A percentile compares a stretch with the other conserved stretches of the same genome.
Evolutionary conservation across 2,329 filamentous ascomycete species (phyloP).

Genomic region (Balansia obtecta): DNA sequence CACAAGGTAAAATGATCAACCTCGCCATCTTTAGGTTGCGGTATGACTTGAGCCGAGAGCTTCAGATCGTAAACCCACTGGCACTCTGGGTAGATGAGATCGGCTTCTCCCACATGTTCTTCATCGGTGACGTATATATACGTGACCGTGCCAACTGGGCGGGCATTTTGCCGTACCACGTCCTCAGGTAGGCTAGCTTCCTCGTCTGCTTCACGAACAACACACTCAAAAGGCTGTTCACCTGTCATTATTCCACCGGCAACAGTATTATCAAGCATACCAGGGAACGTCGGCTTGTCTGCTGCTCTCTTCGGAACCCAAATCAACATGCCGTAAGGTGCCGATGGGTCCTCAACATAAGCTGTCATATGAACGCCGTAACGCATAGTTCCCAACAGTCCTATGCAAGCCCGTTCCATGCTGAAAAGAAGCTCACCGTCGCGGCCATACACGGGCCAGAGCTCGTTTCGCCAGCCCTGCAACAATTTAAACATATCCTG

Average conservation of each 20-base stretch:
- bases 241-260: conserved; percentile 67
- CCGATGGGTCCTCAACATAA: conserved; percentile 38
- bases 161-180: conserved; percentile 49
- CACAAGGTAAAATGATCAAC: conserved; percentile 74
- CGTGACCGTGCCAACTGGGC: conserved; percentile 57
- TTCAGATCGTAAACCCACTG: conserved; percentile 88
- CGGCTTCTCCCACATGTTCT: conserved; percentile 66
- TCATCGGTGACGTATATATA: conserved; percentile 75
- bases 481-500: conserved; percentile 63
- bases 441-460: conserved; percentile 64
- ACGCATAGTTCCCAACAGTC: conserved; percentile 61
- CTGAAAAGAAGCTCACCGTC: conserved; percentile 53
- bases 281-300: conserved; percentile 74
- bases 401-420: conserved; percentile 64
- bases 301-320: conserved; percentile 73
- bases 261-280: conserved; percentile 93
- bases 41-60: conserved; percentile 54
- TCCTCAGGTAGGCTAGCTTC: conserved; percentile 70
- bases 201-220: conserved; percentile 78
- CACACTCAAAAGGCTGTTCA: conserved; percentile 67
- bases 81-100: conserved; percentile 77
- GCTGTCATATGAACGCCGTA: conserved; percentile 77
- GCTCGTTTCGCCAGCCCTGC: conserved; percentile 66
- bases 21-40: conserved; percentile 74
- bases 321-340: conserved; percentile 50